Base-by-base conservation (phyloP, 75 land plant species). In the Pinus albicaulis region DNA sequence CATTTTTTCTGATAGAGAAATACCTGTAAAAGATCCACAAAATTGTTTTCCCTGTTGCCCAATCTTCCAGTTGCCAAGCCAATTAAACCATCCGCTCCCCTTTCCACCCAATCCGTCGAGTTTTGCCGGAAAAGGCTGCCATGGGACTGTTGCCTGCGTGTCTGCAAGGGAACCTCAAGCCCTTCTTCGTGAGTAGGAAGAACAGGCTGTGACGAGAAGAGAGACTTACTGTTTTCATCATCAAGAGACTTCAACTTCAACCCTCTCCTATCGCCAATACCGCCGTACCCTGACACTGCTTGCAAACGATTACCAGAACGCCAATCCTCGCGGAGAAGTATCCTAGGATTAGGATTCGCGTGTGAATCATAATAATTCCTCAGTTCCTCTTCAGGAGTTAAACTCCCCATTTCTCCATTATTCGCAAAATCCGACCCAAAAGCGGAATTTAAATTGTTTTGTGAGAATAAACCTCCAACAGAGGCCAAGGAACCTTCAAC, bases 21-120 rank as follows among this genome's bases (percentile, higher is more conserved):
- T 85, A 92, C 98, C 95, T 95, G 95, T 26, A 92, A 91, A 14
- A 90, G 76, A 80, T 95, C 93, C 74, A 95, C 92, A 48, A 89
- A 80, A 79, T 90, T 95, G 77, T 89, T 95, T 17, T 88, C 90
- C 10, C 84, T 89, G 24, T 85, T 84, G 56, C 84, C 80, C 55
- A 75, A 72, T 19, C 86, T 83, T 16, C 70, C 20, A 44, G 74
- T 12, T 23, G 75, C 80, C 36, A 72, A 74, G 16, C 74, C 80
- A 60, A 85, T 41, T 22, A 80, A 20, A 52, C 62, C 55, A 19
- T 65, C 83, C 34, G 59, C 5, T 48, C 74, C 76, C 61, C 55
- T 83, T 55, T 84, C 89, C 55, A 70, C 25, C 85, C 82, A 74
- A 36, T 83, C 80, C 80, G 48, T 72, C 22, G 86, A 83, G 56